phyloP scores from a whole-genome alignment of 2,329 filamentous ascomycete species.

The Xylaria sp. region DNA sequence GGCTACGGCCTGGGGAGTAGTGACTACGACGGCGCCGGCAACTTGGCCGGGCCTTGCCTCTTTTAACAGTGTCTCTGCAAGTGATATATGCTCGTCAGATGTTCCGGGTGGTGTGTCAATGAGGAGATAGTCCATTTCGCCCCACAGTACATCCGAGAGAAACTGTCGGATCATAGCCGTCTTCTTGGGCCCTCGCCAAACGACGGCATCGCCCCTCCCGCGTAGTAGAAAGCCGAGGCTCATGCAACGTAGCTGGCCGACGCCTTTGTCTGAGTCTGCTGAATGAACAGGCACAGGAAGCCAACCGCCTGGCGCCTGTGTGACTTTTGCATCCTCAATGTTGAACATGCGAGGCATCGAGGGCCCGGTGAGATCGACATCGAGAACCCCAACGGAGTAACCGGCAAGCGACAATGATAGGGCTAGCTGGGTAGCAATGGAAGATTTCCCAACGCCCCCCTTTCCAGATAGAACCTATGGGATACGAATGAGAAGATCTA shows the following conservation, averaged over 20 bases:
- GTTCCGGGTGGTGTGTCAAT: slow-evolving; percentile 97
- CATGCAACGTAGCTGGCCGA: slow-evolving; percentile 80
- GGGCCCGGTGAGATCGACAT: slow-evolving; percentile 94
- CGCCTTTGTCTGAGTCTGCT: slow-evolving; percentile 53
- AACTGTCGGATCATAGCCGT: slow-evolving; percentile 99
- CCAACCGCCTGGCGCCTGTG: slow-evolving; percentile 91
- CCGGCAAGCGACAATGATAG: slow-evolving; percentile 85
- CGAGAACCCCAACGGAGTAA: slow-evolving; percentile 90
- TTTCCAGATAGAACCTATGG: slow-evolving; percentile 84
- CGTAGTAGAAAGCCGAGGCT: slow-evolving; percentile 90
- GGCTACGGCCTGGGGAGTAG: slow-evolving; percentile 91
- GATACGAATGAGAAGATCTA: slow-evolving; percentile 7
- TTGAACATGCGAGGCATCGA: slow-evolving; percentile 95
- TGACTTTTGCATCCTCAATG: slow-evolving; percentile 87
- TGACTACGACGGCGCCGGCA: slow-evolving; percentile 89
- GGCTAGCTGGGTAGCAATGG: slow-evolving; percentile 94
- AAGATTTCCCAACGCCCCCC: slow-evolving; percentile 97
- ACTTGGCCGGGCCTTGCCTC: slow-evolving; percentile 70
- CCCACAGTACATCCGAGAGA: slow-evolving; percentile 88
- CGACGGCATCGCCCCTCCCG: slow-evolving; percentile 85
- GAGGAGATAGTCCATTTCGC: slow-evolving; percentile 84
- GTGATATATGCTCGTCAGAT: slow-evolving; percentile 94
- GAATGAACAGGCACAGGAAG: slow-evolving; percentile 84
- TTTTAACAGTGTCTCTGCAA: slow-evolving; percentile 81
- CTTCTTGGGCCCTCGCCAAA: slow-evolving; percentile 98